These are phyloP conservation scores for Pseudocercospora musae DNA, from an alignment of 2,329 filamentous ascomycete species.

Conservation along the genomic window DNA sequence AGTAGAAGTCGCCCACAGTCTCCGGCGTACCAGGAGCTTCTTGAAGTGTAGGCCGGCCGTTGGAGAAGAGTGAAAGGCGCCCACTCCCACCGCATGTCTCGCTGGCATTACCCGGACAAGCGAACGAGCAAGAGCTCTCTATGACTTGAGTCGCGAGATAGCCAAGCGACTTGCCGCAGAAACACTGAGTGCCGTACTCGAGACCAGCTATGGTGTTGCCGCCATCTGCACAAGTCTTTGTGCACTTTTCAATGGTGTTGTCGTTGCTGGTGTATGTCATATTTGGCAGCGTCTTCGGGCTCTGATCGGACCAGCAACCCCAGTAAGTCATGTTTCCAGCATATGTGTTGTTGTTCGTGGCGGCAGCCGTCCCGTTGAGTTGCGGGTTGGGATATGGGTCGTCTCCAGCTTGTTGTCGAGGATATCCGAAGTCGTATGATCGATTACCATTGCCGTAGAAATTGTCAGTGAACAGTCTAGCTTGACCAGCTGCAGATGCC, in stretches of 20 bases:
- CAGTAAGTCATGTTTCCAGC: slow-evolving; percentile 36
- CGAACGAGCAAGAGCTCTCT: slow-evolving; percentile 31
- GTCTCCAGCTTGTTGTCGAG: slow-evolving; percentile 34
- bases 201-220: slow-evolving; percentile 38
- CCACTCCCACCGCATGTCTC: slow-evolving; percentile 33
- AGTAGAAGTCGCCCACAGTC: slow-evolving; percentile 29
- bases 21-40: slow-evolving; percentile 29
- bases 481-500: slow-evolving; percentile 34
- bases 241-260: slow-evolving; percentile 36
- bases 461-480: slow-evolving; percentile 40
- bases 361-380: slow-evolving; percentile 21
- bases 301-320: slow-evolving; percentile 38
- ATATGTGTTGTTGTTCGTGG: slow-evolving; percentile 32
- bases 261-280: slow-evolving; percentile 27
- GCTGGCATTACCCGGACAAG: slow-evolving; percentile 33
- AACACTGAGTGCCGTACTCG: slow-evolving; percentile 35
- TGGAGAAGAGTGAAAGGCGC: slow-evolving; percentile 35
- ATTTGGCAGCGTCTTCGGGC: slow-evolving; percentile 24
- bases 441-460: slow-evolving; percentile 36
- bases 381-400: slow-evolving; percentile 33
- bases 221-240: slow-evolving; percentile 28
- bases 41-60: slow-evolving; percentile 22
- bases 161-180: slow-evolving; percentile 33
- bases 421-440: slow-evolving; percentile 39
- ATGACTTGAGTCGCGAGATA: slow-evolving; percentile 27